phyloP scores from a whole-genome alignment of 225 moss, liverwort and hornwort species.

The Neckera pumila region DNA sequence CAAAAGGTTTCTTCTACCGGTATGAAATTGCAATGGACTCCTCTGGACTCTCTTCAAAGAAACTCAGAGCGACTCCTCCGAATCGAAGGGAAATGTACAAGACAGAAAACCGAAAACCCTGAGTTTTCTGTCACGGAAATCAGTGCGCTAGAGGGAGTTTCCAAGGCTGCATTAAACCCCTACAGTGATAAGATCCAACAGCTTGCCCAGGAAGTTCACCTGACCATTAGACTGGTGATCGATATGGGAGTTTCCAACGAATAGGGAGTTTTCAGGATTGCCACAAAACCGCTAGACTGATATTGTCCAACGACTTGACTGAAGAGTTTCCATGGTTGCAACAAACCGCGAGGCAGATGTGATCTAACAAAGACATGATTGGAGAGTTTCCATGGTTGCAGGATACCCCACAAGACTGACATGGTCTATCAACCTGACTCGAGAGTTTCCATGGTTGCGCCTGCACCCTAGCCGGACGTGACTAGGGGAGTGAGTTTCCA shows the following conservation, averaged over 20 bases:
- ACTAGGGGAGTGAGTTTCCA: background rate
- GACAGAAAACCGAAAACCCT: background rate
- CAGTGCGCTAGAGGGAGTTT: background rate
- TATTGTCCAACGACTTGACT: background rate
- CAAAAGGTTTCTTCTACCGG: background rate
- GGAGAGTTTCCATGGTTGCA: background rate
- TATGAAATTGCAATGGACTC: background rate
- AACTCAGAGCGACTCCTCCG: background rate
- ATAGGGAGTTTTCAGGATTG: background rate
- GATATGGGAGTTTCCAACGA: background rate
- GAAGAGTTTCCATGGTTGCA: background rate
- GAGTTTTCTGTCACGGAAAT: background rate
- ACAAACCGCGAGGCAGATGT: background rate
- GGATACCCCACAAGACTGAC: background rate
- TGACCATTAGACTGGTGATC: background rate
- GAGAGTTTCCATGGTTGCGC: background rate
- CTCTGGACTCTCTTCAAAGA: background rate
- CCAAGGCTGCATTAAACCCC: background rate
- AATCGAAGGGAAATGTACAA: constrained; percentile 7
- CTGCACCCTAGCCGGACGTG: background rate
- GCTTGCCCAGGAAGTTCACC: background rate
- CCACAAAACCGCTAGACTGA: background rate
- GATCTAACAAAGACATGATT: background rate
- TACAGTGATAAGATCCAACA: background rate
- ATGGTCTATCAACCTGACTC: background rate